Evolutionary conservation across 805 yeast genomes (phyloP), one percentile per base, ranked within the genome.

Genomic region (Candida ascalaphidarum): DNA sequence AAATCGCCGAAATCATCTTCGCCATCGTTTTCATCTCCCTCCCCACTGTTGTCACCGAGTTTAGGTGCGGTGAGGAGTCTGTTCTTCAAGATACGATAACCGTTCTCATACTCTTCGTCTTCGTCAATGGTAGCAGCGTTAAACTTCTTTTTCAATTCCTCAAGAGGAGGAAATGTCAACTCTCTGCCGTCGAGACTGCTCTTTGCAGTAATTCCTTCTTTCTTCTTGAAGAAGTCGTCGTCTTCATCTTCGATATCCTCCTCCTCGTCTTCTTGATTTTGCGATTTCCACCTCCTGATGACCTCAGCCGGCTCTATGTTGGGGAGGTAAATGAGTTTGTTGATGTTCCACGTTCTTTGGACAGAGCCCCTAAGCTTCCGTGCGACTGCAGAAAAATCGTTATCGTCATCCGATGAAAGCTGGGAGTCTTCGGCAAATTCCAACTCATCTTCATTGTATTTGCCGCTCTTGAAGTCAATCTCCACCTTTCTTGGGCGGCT

Each of bases 271-370:
- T 58, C 61, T 2, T 44, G 52, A 22, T 62, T 66, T 41, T 72
- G 74, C 18, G 69, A 64, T 39, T 54, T 73, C 94, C 94, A 83
- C 53, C 88, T 70, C 22, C 59, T 61, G 26, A 84, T 61, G 19
- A 71, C 92, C 37, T 81, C 92, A 1, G 58, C 63, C 0, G 96
- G 88, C 9, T 75, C 72, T 23, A 85, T 65, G 40, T 83, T 80
- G 32, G 79, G 76, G 72, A 81, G 67, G 52, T 92, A 89, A 4
- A 92, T 60, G 31, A 89, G 58, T 46, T 81, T 83, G 41, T 79
- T 77, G 36, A 89, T 73, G 51, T 89, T 83, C 88, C 94, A 83
- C 33, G 61, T 55, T 65, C 71, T 43, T 58, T 65, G 47, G 55
- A 61, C 33, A 4, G 69, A 39, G n/a, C 79, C 71, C 36, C 71